Evolutionary conservation across 1,284 basidiomycete genomes (phyloP).

Genomic region (Ceratobasidium sp.): DNA sequence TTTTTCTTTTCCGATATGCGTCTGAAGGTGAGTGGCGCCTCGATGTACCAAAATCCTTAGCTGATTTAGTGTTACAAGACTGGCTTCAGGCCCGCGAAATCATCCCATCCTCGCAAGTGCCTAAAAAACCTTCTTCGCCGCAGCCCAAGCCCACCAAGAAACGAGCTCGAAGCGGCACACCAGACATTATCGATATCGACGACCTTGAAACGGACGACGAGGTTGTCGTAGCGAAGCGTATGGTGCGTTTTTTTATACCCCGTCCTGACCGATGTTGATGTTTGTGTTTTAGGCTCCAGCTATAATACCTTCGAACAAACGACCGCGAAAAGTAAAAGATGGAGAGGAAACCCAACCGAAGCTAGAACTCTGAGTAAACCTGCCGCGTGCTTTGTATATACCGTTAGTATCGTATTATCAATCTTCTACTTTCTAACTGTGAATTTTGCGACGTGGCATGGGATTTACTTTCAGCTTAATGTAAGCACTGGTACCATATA

Average conservation of each 20-base stretch:
- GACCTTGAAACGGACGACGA: slow-evolving; percentile 20
- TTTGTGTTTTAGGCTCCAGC: not conserved
- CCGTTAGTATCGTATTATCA: too few relatives aligned
- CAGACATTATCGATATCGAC: slow-evolving; percentile 12
- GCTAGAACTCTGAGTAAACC: not conserved
- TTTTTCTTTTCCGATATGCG: slow-evolving; percentile 25
- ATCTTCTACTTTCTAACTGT: too few relatives aligned
- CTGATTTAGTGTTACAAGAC: not conserved
- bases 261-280: too few relatives aligned
- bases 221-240: not conserved
- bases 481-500: too few relatives aligned
- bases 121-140: not conserved
- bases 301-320: not conserved
- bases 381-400: not conserved
- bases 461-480: too few relatives aligned
- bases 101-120: not conserved
- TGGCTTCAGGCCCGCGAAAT: slow-evolving; percentile 17
- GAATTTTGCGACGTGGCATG: too few relatives aligned
- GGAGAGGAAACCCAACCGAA: not conserved
- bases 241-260: too few relatives aligned
- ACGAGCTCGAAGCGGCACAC: not conserved
- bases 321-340: not conserved
- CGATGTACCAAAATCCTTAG: not conserved
- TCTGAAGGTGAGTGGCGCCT: slow-evolving; percentile 12
- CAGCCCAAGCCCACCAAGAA: not conserved